A percentile compares a stretch with the other conserved stretches of the same genome.
These are phyloP conservation scores for Colletotrichum orbiculare DNA, from an alignment of 2,329 filamentous ascomycete species.

Conservation along the genomic window DNA sequence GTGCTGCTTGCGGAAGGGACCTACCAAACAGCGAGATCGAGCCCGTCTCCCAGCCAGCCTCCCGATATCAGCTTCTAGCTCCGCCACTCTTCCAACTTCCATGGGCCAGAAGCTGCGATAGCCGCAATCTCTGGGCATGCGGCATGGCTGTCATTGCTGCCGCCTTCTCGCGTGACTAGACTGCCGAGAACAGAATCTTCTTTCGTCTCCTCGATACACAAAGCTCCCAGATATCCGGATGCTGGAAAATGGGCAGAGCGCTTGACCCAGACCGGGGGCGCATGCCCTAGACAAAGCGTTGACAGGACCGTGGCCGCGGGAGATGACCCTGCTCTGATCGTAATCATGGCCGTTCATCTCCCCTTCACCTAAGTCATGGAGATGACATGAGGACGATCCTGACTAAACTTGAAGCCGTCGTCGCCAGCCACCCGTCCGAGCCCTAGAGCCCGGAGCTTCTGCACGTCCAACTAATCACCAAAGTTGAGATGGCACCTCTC, in stretches of 20 bases:
- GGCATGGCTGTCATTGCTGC: constrained; percentile 23
- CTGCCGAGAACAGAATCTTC: constrained; percentile 23
- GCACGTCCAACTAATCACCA: constrained; percentile 18
- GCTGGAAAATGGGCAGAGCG: constrained; percentile 8
- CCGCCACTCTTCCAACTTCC: constrained; percentile 8
- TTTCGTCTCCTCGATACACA: constrained; percentile 12
- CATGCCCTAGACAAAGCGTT: constrained; percentile 18
- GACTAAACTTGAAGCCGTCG: constrained; percentile 19
- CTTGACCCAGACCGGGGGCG: constrained; percentile 8
- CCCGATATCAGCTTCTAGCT: constrained; percentile 7
- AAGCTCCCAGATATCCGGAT: constrained; percentile 19
- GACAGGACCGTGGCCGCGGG: constrained; percentile 18
- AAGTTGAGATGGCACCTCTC: constrained; percentile 32
- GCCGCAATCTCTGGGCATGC: constrained; percentile 5
- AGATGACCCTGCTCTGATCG: constrained; percentile 12
- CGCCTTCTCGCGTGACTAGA: background rate
- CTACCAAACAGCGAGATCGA: background rate
- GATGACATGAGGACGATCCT: constrained; percentile 15
- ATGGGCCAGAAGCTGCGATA: constrained; percentile 1
- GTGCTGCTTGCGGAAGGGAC: constrained; percentile 13
- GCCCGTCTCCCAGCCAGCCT: constrained; percentile 20
- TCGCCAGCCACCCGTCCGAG: constrained; percentile 30
- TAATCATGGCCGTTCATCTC: constrained; percentile 10
- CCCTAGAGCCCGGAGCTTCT: constrained; percentile 15
- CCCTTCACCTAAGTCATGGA: constrained; percentile 4